Evolutionary conservation across 1,139 yeast genomes (phyloP), one percentile per base, ranked within the genome.

Genomic region (Lizanozyma gosingica): DNA sequence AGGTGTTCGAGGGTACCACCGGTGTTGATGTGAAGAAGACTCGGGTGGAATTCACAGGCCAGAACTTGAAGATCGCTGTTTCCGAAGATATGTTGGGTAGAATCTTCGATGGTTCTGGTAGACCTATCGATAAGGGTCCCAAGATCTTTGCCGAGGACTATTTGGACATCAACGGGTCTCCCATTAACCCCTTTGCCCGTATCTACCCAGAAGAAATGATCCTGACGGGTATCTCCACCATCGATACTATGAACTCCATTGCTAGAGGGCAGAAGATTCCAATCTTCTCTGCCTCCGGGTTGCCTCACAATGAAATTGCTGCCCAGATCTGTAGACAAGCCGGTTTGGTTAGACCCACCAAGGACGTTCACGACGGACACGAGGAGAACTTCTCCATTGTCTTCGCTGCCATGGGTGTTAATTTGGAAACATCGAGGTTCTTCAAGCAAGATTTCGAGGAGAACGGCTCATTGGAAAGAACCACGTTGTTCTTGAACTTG

Each of bases 281-380:
- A 40, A 92, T 92, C 63, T 92, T 92, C 71, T 87, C 97, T 42
- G 98, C 98, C 36, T 88, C 97, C 43, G 99, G 99, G 73, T 79
- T 92, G 62, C 99, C 99, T 43, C 99, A 92, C 69, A 94, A 92
- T 62, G 98, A 94, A 68, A 90, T 92, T 68, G 99, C 99, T 47
- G 98, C 99, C 37, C 99, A 92, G 69, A 92, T 92, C 65, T 92
- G 97, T 77, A 88, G 99, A 72, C 99, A 92, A 71, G 98, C 99
- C 37, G 97, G 97, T 55, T 78, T 92, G 60, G 98, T 94, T 44
- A 84, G 98, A 70, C 98, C 99, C 57, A 92, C 98, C 39, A 92
- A 92, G 71, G 99, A 92, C 64, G 98, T 92, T 44, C 98, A 92
- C 62, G 99, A 92, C 66, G 99, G 98, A 57, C 99, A 92, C 64